Conservation (phyloP, 2,329 filamentous ascomycete genomes). For the Aspergillus pseudoglaucus region DNA sequence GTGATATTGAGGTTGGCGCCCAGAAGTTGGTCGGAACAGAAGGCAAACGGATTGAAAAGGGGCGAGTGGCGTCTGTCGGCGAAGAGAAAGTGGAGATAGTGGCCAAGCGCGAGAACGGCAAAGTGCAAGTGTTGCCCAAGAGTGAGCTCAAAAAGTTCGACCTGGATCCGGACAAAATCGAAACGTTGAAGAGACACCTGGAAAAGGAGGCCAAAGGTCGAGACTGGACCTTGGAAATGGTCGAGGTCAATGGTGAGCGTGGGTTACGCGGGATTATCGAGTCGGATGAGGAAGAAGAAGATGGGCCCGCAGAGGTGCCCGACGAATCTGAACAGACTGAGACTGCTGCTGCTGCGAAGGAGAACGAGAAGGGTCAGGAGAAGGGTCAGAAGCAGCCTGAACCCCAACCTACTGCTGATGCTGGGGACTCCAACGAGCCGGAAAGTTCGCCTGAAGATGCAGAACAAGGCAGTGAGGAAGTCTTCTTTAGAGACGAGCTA, state of each 20-base stretch:
- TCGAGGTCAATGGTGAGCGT: constrained; percentile 59
- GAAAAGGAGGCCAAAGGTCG: constrained; percentile 62
- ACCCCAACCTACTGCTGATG: constrained; percentile 6
- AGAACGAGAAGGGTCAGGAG: neutral
- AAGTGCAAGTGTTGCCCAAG: constrained; percentile 54
- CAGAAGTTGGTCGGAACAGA: constrained; percentile 50
- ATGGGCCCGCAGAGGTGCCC: constrained; percentile 1
- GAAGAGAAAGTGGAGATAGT: constrained; percentile 44
- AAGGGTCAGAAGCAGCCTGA: constrained; percentile 4
- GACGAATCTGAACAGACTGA: neutral
- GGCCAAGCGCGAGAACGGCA: constrained; percentile 54
- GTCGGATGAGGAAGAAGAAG: constrained; percentile 44
- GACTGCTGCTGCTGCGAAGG: neutral
- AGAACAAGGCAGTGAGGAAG: constrained; percentile 31
- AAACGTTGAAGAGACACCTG: constrained; percentile 62
- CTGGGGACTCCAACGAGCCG: constrained; percentile 2
- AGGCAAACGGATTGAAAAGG: constrained; percentile 52
- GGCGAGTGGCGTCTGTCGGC: constrained; percentile 49
- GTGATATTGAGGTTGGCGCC: constrained; percentile 54
- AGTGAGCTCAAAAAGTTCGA: constrained; percentile 64
- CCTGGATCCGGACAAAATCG: constrained; percentile 60
- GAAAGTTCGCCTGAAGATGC: constrained; percentile 5
- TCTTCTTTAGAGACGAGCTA: constrained; percentile 35
- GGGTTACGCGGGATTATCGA: constrained; percentile 68
- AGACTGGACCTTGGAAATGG: constrained; percentile 74